Base-by-base conservation (phyloP, 208 protist species). In the Naegleria lovaniensis region DNA sequence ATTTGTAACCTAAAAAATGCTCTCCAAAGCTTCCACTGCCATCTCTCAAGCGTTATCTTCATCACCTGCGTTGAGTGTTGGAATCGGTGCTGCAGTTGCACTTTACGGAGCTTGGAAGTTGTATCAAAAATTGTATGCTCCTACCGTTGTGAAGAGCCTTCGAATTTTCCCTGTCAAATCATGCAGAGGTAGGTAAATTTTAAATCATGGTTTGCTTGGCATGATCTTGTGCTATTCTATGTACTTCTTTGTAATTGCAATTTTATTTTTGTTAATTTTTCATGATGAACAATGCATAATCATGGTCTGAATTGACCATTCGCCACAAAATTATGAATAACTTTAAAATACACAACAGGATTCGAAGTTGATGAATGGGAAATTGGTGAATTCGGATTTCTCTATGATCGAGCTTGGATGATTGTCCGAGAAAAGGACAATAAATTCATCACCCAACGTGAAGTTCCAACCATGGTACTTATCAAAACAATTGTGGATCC, bases 321-420 rank as follows among this genome's bases (percentile, higher is more conserved):
- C n/a, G n/a, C n/a, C n/a, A n/a, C n/a, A n/a, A n/a, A n/a, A n/a
- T n/a, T n/a, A n/a, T n/a, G n/a, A n/a, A n/a, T n/a, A n/a, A n/a
- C n/a, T n/a, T n/a, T n/a, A n/a, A 7, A 48, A 48, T 48, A 48
- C 43, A 48, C 43, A 48, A 48, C 43, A 76, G 59, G 75, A 83
- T 40, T 83, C 9, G 33, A 39, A 40, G 75, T 83, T 1, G 13
- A n/a, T 22, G 75, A 83, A n/a, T 83, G 75, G 75, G 33, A 83
- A n/a, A 39, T 83, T 83, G 75, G 75, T 83, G n/a, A n/a, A 40
- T 39, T 15, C 39, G 75, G 75, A 40, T 83, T 83, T 29, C 29
- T 83, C 22, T 83, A 83, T 39, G 75, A 83, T 83, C 75, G 75
- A 36, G n/a, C 22, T 15, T 83, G 75, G 75, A 83, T 83, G 75